Conservation (phyloP, 176 grass and related monocot genomes). For the Echinochloa phyllopogon region DNA sequence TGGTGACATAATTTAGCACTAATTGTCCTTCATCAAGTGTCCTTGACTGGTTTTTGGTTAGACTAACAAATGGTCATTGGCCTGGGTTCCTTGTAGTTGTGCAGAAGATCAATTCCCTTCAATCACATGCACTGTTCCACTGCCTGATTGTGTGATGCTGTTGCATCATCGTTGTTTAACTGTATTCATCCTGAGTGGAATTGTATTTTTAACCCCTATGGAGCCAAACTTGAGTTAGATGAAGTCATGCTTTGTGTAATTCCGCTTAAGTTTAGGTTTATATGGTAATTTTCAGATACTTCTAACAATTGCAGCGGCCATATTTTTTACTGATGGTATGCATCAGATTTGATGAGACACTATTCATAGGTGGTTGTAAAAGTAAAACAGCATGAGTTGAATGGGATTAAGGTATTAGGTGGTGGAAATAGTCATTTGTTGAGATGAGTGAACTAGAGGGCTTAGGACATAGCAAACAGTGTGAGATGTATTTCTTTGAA, state of each 20-base stretch:
- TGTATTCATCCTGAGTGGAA: background rate
- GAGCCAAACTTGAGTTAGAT: background rate
- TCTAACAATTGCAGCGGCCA: background rate
- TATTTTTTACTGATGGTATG: background rate
- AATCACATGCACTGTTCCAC: background rate
- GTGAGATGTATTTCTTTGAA: background rate
- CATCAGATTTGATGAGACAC: background rate
- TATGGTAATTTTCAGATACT: background rate
- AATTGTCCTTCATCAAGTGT: background rate
- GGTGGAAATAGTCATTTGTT: background rate
- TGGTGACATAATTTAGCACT: background rate
- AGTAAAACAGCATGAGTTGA: background rate
- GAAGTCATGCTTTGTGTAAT: background rate
- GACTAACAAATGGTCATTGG: background rate
- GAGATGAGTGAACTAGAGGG: background rate
- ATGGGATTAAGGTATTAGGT: background rate
- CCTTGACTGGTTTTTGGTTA: background rate
- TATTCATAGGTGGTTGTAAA: background rate
- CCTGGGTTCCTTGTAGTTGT: background rate
- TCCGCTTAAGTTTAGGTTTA: background rate
- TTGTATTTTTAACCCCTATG: background rate
- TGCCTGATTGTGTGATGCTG: background rate
- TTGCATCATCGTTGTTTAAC: background rate
- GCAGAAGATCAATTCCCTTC: background rate
- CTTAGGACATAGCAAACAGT: background rate